Percentiles rank a stretch among this genome's conserved stretches.
phyloP scores from a whole-genome alignment of 345 rosid genomes.

The Gossypium ekmanianum region DNA sequence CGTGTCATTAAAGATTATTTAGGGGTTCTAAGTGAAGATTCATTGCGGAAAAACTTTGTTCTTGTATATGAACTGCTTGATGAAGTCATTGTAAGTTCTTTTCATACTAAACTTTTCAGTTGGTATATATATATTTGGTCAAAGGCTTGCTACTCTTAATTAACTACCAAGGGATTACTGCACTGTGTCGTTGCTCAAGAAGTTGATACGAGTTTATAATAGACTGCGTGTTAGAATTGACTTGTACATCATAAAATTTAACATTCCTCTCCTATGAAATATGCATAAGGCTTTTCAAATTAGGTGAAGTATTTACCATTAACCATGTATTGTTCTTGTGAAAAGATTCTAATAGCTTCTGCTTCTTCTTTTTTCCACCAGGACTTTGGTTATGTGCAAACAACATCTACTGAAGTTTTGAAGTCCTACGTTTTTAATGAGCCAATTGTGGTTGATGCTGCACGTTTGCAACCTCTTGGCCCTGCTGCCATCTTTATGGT shows the following conservation, averaged over 20 bases:
- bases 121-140: neutral
- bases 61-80: slow-evolving; percentile 97
- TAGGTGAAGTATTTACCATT: slow-evolving; percentile 4
- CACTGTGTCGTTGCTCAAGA: slow-evolving; percentile 7
- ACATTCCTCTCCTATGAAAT: neutral
- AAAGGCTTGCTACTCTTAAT: neutral
- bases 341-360: slow-evolving; percentile 1
- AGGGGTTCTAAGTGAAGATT: slow-evolving; percentile 93
- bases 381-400: slow-evolving; percentile 99
- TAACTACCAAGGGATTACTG: neutral
- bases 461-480: slow-evolving; percentile 78
- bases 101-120: slow-evolving; percentile 2
- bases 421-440: slow-evolving; percentile 93
- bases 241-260: neutral
- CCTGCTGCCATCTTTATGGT: slow-evolving; percentile 97
- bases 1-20: slow-evolving; percentile 97
- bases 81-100: slow-evolving; percentile 84
- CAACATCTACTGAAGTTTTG: slow-evolving; percentile 90
- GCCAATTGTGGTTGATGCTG: slow-evolving; percentile 79
- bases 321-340: slow-evolving; percentile 3
- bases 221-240: neutral
- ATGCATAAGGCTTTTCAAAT: neutral
- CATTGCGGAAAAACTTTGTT: slow-evolving; percentile 83
- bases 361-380: slow-evolving; percentile 23
- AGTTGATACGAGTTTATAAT: neutral